Conservation (phyloP, 1,284 basidiomycete species). For the Cutaneotrichosporon daszewskae region DNA sequence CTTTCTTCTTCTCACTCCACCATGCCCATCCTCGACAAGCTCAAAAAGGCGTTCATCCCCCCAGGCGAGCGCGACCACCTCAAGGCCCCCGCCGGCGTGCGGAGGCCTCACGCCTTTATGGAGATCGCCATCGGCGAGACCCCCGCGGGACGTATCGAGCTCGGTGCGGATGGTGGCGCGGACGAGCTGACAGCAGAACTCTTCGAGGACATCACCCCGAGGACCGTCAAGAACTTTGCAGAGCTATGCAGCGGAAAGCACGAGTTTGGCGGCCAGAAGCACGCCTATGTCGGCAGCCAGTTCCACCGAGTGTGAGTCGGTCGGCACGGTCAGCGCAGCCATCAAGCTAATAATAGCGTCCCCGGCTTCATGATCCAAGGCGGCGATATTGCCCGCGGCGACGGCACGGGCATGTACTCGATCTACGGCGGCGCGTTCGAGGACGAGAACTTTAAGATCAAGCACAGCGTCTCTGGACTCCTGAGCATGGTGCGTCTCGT, state of each 20-base stretch:
- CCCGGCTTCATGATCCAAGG: constrained; percentile 74
- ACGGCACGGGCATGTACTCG: constrained; percentile 49
- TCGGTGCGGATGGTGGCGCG: constrained; percentile 5
- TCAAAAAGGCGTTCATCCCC: constrained; percentile 17
- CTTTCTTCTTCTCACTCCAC: too few relatives aligned
- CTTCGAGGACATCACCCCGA: constrained; percentile 10
- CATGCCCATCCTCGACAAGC: constrained; percentile 12
- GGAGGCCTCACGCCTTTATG: constrained; percentile 8
- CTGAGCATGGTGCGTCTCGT: constrained; percentile 11
- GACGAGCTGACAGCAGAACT: constrained; percentile 10
- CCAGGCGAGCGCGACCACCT: constrained; percentile 4
- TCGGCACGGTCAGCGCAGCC: not conserved
- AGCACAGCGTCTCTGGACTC: constrained; percentile 8
- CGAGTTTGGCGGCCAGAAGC: not conserved
- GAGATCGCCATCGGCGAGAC: constrained; percentile 8
- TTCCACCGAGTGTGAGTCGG: constrained; percentile 17
- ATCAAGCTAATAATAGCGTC: constrained; percentile 5
- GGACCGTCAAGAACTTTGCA: constrained; percentile 15
- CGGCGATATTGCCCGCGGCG: constrained; percentile 53
- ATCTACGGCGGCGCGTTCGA: constrained; percentile 29
- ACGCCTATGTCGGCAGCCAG: constrained; percentile 1
- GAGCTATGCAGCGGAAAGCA: constrained; percentile 7
- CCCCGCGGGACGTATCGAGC: constrained; percentile 4
- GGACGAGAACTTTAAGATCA: constrained; percentile 21
- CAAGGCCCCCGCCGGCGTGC: constrained; percentile 9